These are phyloP conservation scores for Excoecaria agallocha DNA, from an alignment of 345 rosid species.

Conservation along the genomic window DNA sequence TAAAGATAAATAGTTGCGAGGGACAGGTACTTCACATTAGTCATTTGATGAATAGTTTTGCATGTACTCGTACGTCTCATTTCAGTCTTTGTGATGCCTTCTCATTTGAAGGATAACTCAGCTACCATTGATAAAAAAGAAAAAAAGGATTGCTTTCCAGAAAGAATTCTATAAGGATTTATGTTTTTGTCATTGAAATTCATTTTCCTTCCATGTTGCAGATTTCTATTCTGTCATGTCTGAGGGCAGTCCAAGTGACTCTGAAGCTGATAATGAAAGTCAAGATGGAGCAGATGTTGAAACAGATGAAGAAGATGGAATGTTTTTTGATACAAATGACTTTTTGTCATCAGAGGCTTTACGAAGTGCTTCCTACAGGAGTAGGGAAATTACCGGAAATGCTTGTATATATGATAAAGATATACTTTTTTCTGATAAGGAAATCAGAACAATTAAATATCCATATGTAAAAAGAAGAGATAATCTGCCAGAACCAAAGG, in stretches of 20 bases:
- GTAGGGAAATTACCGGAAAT: slow-evolving; percentile 69
- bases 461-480: slow-evolving; percentile 86
- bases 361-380: slow-evolving; percentile 83
- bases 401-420: slow-evolving; percentile 59
- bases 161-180: not conserved
- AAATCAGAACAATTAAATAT: slow-evolving; percentile 56
- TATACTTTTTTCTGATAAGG: slow-evolving; percentile 54
- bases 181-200: not conserved
- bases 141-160: not conserved
- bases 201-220: slow-evolving; percentile 33
- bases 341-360: slow-evolving; percentile 78
- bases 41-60: not conserved
- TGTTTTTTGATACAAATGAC: slow-evolving; percentile 84
- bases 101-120: not conserved
- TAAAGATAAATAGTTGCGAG: not conserved
- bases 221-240: slow-evolving; percentile 99
- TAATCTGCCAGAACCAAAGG: slow-evolving; percentile 92
- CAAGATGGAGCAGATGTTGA: slow-evolving; percentile 85
- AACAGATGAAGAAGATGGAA: slow-evolving; percentile 84
- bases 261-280: slow-evolving; percentile 90
- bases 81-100: not conserved
- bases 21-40: not conserved
- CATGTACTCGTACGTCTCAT: not conserved
- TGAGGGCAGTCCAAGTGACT: slow-evolving; percentile 82
- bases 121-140: not conserved